phyloP scores from a whole-genome alignment of 805 yeast species.

The Hagleromyces aurorensis region DNA sequence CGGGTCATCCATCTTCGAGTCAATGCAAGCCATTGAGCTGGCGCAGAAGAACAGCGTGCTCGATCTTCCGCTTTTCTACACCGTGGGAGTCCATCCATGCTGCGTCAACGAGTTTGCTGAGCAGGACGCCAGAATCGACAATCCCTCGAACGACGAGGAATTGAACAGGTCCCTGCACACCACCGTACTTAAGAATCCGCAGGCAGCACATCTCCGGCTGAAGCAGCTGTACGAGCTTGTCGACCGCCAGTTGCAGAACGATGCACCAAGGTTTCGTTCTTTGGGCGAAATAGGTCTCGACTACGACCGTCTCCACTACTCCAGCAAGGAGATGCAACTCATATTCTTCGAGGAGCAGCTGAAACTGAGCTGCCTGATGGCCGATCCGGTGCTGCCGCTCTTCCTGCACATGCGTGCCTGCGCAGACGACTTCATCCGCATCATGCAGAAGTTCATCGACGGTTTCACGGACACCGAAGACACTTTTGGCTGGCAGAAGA shows the following conservation, averaged over 20 bases:
- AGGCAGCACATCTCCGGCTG: constrained; percentile 10
- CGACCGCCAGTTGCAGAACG: constrained; percentile 39
- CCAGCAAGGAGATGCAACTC: constrained; percentile 60
- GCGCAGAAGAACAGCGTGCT: constrained; percentile 33
- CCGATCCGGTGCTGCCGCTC: constrained; percentile 58
- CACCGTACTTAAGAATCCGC: constrained; percentile 6
- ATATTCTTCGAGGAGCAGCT: constrained; percentile 67
- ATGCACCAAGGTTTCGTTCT: constrained; percentile 55
- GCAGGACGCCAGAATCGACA: constrained; percentile 23
- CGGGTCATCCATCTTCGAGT: constrained; percentile 69
- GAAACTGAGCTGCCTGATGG: constrained; percentile 37
- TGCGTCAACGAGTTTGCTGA: constrained; percentile 49
- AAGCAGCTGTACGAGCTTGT: constrained; percentile 43
- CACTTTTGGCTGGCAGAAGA: constrained; percentile 10
- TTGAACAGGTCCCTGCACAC: constrained; percentile 11
- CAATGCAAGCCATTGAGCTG: constrained; percentile 50
- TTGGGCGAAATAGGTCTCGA: constrained; percentile 96
- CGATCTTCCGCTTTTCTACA: constrained; percentile 40
- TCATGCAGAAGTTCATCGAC: constrained; percentile 54
- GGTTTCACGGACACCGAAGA: constrained; percentile 32
- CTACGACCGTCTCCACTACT: constrained; percentile 78
- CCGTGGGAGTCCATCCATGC: constrained; percentile 97
- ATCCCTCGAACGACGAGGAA: constrained; percentile 20
- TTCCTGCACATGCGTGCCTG: constrained; percentile 89
- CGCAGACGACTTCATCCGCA: constrained; percentile 64